These are phyloP conservation scores for Haplosporangium gracile DNA, from an alignment of 192 early-diverging fungal genomes.

Conservation along the genomic window DNA sequence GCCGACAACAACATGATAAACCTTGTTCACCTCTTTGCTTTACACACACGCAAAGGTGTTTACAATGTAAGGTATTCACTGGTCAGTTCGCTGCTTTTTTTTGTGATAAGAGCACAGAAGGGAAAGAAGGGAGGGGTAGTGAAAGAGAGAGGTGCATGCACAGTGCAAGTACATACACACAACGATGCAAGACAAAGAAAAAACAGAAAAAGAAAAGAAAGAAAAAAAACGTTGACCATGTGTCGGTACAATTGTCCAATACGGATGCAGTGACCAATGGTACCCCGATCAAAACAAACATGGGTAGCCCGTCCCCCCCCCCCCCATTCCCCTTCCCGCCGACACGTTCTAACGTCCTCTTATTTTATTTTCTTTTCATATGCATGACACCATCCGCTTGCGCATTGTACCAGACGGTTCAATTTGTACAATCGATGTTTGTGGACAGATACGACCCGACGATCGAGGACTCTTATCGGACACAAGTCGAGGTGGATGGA, in stretches of 20 bases:
- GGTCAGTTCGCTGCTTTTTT: neutral
- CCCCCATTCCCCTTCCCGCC: too few species aligned
- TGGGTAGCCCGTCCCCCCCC: too few species aligned
- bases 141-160: neutral
- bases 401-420: conserved; percentile 70
- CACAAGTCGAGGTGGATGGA: conserved; percentile 87
- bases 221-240: neutral
- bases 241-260: neutral
- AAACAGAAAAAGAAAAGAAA: neutral
- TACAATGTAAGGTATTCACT: neutral
- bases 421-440: conserved; percentile 94
- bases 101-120: neutral
- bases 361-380: neutral
- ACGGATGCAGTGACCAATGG: neutral
- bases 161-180: neutral
- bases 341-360: neutral
- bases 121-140: neutral
- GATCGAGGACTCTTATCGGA: conserved; percentile 92
- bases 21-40: neutral
- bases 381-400: neutral
- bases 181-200: neutral
- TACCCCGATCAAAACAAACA: neutral
- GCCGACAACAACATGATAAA: neutral
- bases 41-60: neutral
- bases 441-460: conserved; percentile 96